Base-by-base conservation (phyloP, 2,329 filamentous ascomycete genomes). In the Pyrenophora teres region DNA sequence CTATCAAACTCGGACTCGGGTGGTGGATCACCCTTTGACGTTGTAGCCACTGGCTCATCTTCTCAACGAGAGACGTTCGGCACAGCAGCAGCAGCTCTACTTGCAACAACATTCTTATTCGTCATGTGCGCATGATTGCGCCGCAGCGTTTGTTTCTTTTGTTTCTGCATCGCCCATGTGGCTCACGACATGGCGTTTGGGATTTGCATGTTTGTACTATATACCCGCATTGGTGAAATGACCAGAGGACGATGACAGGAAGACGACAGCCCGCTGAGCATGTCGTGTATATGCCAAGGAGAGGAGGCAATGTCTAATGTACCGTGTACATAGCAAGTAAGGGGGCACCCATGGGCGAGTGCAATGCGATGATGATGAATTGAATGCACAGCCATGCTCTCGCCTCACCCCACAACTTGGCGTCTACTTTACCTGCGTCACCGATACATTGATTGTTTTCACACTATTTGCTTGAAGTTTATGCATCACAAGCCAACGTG, bases 11-110 rank as follows among this genome's bases (percentile, higher is more conserved):
- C 67, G 16, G 67, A 71, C 21, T 74, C 71, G 10, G 76, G 76
- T 16, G 76, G 76, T 13, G 77, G 77, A n/a, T 77, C 74, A 45
- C 77, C 77, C 4, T 79, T 80, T 52, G 76, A 78, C 53, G 63
- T 73, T 10, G 54, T 60, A 7, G 64, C 67, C 1, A 56, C 56
- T 0, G 60, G 63, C 27, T 52, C 61, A 2, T 61, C 66, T 21
- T 48, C 56, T 27, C 67, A 52, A 8, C 12, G 54, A 6, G 52
- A 39, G 4, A 30, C 41, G 7, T 15, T 52, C 4, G 48, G 47
- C 4, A 6, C 47, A 8, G 41, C 49, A 12, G 38, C 59, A 16
- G 40, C 50, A 5, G 54, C 51, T 31, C 57, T 66, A 15, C 31
- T 65, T 1, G 59, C 53, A 6, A 41, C 54, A 3, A 52, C 52